Base-by-base conservation (phyloP, 2,329 filamentous ascomycete species). In the Apiospora kogelbergensis region DNA sequence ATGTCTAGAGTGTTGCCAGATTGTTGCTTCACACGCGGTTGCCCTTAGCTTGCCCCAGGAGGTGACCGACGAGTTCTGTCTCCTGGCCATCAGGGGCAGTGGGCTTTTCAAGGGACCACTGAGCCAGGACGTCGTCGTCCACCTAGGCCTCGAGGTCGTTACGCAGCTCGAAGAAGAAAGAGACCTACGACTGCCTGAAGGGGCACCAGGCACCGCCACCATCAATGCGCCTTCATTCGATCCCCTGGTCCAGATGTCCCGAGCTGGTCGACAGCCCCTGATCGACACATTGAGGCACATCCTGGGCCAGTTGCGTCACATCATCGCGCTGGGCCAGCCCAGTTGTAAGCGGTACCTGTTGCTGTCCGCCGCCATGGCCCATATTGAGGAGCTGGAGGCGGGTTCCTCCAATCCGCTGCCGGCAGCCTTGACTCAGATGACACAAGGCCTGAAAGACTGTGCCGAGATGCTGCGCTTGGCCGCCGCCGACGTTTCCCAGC, bases 291-390 rank as follows among this genome's bases (percentile, higher is more conserved):
- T 75, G 6, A 40, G 64, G 33, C 72, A 71, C 37, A 67, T 71
- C 11, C 71, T 65, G 17, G 72, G 48, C 24, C 74, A 75, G 68
- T 71, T 74, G 70, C 67, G 71, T 6, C 69, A 74, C 4, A 69
- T 73, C 46, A 71, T 75, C 17, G 67, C 65, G 2, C 68, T 74
- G 1, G 74, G 74, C 6, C 68, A 73, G 3, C 73, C 72, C 15
- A 75, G 74, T 17, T 66, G 71, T 6, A 75, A 74, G 68, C 71
- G 72, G 60, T 73, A 73, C 53, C 67, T 75, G n/a, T 71, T 74
- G 37, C 57, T 73, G 24, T 72, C 73, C n/a, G 71, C 66, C n/a
- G 70, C 73, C 6, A 67, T 75, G n/a, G 57, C 53, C 17, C 71
- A 75, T 7, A 72, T 75, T 41, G 68, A 70, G 17, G 70, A 71